These are phyloP conservation scores for Chloris gayana DNA, from an alignment of 176 grass and related monocot species.

Conservation along the genomic window DNA sequence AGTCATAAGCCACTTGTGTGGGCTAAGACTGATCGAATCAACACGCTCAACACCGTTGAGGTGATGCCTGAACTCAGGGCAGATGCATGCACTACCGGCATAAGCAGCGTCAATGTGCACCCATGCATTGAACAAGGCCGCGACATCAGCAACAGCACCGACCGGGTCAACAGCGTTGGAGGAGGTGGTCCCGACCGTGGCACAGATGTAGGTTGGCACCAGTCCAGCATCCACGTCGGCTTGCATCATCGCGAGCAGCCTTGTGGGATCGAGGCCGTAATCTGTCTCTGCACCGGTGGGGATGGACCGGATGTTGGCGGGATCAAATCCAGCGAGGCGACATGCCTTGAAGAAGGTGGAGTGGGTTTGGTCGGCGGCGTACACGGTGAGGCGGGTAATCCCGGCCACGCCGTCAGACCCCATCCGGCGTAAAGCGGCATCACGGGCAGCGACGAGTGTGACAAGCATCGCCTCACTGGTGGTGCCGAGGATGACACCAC, in stretches of 20 bases:
- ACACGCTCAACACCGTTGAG: neutral
- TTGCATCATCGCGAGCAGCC: slow-evolving; percentile 31
- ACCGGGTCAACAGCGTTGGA: slow-evolving; percentile 58
- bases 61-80: neutral
- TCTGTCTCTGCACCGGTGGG: slow-evolving; percentile 9
- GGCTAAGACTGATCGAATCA: neutral
- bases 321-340: slow-evolving; percentile 44
- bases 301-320: slow-evolving; percentile 33
- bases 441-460: slow-evolving; percentile 53
- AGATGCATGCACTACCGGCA: neutral
- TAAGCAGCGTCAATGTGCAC: neutral
- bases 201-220: slow-evolving; percentile 59
- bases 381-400: slow-evolving; percentile 21
- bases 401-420: neutral
- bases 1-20: neutral
- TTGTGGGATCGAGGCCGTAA: slow-evolving; percentile 38
- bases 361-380: slow-evolving; percentile 60
- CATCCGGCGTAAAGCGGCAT: neutral
- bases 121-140: neutral
- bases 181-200: slow-evolving; percentile 57
- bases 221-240: slow-evolving; percentile 46
- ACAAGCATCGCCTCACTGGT: slow-evolving; percentile 64
- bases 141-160: neutral
- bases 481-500: slow-evolving; percentile 41
- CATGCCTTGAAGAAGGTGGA: slow-evolving; percentile 65